Evolutionary conservation across 192 early-diverging fungal species (phyloP).

Genomic region (Gaertneriomyces semiglobifer): DNA sequence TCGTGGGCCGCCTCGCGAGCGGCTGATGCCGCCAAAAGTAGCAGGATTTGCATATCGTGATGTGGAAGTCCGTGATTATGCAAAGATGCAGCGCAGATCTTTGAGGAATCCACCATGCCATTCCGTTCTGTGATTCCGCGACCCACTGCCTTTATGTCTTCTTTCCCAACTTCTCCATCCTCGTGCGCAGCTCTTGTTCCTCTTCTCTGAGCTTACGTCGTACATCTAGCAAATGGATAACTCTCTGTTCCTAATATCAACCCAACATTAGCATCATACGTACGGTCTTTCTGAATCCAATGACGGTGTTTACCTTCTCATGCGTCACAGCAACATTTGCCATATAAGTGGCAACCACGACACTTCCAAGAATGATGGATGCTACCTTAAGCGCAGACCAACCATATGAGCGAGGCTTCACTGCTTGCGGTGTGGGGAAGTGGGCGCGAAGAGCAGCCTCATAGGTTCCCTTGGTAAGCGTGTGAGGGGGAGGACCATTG

Average conservation of each 20-base stretch:
- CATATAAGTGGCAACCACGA: slow-evolving; percentile 26
- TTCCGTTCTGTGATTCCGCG: no score
- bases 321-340: slow-evolving; percentile 29
- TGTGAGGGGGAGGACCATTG: not conserved
- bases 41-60: no score
- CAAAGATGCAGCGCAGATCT: no score
- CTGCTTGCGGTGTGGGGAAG: no score
- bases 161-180: no score
- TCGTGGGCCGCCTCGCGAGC: no score
- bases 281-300: not conserved
- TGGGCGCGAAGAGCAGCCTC: no score
- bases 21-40: no score
- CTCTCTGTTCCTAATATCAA: slow-evolving; percentile 19
- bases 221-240: slow-evolving; percentile 15
- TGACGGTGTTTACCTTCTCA: slow-evolving; percentile 14
- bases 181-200: not conserved
- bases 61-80: no score
- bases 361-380: slow-evolving; percentile 12
- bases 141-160: no score
- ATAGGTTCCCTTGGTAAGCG: no score
- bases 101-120: no score
- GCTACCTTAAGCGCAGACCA: slow-evolving; percentile 15
- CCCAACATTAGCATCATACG: not conserved
- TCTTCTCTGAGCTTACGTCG: slow-evolving; percentile 20
- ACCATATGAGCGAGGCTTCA: slow-evolving; percentile 2